These are phyloP conservation scores for Torrubiella hemipterigena DNA, from an alignment of 2,329 filamentous ascomycete species.

Conservation along the genomic window DNA sequence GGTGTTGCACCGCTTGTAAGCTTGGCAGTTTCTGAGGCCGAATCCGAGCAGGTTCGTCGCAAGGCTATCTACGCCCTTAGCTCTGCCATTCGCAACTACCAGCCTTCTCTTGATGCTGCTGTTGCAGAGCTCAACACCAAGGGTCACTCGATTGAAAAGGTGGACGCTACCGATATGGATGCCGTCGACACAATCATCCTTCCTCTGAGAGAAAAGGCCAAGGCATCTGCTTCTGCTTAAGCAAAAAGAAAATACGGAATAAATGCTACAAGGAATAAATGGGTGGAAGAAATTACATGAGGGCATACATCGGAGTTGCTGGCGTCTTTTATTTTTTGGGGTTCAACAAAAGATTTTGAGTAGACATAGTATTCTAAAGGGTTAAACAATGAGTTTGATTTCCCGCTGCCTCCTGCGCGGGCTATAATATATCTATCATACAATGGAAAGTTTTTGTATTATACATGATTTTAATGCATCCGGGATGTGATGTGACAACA, in stretches of 20 bases:
- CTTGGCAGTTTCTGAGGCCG: conserved; percentile 47
- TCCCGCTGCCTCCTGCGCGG: too few species aligned
- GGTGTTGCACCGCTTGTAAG: conserved; percentile 59
- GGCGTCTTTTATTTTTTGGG: conserved; percentile 8
- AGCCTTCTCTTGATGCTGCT: conserved; percentile 64
- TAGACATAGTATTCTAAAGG: neutral
- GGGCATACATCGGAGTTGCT: conserved; percentile 27
- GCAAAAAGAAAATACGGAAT: conserved; percentile 5
- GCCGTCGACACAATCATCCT: conserved; percentile 66
- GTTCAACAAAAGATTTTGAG: conserved; percentile 1
- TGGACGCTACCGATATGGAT: conserved; percentile 85
- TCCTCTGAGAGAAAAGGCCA: conserved; percentile 45
- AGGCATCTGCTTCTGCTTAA: too few species aligned
- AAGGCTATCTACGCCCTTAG: conserved; percentile 88
- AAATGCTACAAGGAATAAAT: conserved; percentile 5
- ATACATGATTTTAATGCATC: conserved; percentile 6
- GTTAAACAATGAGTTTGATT: too few species aligned
- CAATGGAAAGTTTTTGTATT: conserved; percentile 4
- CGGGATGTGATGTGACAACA: neutral
- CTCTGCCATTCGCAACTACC: conserved; percentile 77
- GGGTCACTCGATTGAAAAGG: conserved; percentile 42
- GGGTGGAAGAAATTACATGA: conserved; percentile 14
- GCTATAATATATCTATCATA: too few species aligned
- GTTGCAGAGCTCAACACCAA: conserved; percentile 47
- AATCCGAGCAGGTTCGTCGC: conserved; percentile 54